Evolutionary conservation across 805 yeast genomes (phyloP).

Genomic region (Helenozyma baotianmanensis): DNA sequence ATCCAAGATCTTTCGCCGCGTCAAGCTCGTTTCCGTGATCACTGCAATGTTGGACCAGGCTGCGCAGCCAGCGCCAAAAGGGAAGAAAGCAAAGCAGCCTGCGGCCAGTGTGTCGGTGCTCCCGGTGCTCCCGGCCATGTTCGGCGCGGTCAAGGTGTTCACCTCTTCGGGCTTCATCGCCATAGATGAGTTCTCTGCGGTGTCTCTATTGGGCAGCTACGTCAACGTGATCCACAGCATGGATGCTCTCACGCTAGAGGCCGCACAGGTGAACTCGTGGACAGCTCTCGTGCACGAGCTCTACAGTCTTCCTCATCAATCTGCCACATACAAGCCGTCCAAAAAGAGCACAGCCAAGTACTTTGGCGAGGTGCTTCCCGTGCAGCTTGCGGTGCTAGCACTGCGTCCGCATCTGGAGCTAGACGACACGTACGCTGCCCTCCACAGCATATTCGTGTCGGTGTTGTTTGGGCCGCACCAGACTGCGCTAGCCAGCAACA

Average conservation of each 20-base stretch:
- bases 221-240: conserved; percentile 1
- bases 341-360: conserved; percentile 29
- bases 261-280: conserved; percentile 17
- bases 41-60: conserved; percentile 10
- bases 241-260: conserved; percentile 1
- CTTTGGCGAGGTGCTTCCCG: conserved; percentile 21
- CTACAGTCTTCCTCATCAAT: conserved; percentile 20
- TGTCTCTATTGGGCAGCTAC: conserved; percentile 23
- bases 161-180: conserved; percentile 23
- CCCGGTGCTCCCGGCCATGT: conserved; percentile 13
- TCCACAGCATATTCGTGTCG: conserved; percentile 5
- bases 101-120: neutral
- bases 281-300: conserved; percentile 19
- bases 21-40: conserved; percentile 18
- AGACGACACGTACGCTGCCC: neutral
- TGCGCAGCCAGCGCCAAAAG: neutral
- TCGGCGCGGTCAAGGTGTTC: conserved; percentile 17
- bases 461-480: conserved; percentile 2
- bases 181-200: conserved; percentile 27
- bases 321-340: conserved; percentile 20
- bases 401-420: neutral
- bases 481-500: conserved; percentile 3
- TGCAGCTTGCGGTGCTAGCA: conserved; percentile 6
- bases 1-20: conserved; percentile 36
- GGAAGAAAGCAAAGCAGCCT: neutral